phyloP scores from a whole-genome alignment of 2,329 filamentous ascomycete genomes.

The Rhynchosporium graminicola region DNA sequence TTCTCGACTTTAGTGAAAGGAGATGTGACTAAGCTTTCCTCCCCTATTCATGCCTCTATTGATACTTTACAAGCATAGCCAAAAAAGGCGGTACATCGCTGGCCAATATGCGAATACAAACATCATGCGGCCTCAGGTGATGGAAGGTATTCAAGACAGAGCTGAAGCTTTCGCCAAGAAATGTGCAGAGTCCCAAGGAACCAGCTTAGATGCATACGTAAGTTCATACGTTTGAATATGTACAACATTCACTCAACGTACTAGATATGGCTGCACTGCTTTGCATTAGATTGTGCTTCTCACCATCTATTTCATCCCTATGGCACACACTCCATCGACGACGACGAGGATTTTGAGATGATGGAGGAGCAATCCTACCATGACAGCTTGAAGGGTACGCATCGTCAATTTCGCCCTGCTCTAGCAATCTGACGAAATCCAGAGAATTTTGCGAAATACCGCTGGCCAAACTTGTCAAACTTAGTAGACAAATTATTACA shows the following conservation, averaged over 20 bases:
- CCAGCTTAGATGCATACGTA: slow-evolving; percentile 63
- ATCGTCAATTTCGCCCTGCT: slow-evolving; percentile 33
- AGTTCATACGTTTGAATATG: background rate
- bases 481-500: slow-evolving; percentile 92
- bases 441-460: slow-evolving; percentile 53
- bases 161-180: slow-evolving; percentile 56
- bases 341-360: slow-evolving; percentile 58
- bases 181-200: slow-evolving; percentile 49
- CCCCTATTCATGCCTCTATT: background rate
- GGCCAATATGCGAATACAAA: slow-evolving; percentile 71
- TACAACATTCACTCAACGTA: background rate
- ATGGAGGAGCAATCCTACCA: slow-evolving; percentile 71
- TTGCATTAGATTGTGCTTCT: slow-evolving; percentile 68
- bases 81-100: slow-evolving; percentile 62
- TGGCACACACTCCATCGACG: slow-evolving; percentile 60
- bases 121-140: slow-evolving; percentile 55
- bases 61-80: slow-evolving; percentile 53
- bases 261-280: slow-evolving; percentile 56
- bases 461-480: slow-evolving; percentile 96
- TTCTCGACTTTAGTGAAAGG: slow-evolving; percentile 42
- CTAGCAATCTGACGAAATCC: slow-evolving; percentile 32
- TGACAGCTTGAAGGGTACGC: slow-evolving; percentile 62
- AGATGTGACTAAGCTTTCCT: slow-evolving; percentile 27
- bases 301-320: slow-evolving; percentile 70
- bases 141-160: slow-evolving; percentile 59